Evolutionary conservation across 805 yeast species (phyloP).

Genomic region (Torulaspora maleeae): DNA sequence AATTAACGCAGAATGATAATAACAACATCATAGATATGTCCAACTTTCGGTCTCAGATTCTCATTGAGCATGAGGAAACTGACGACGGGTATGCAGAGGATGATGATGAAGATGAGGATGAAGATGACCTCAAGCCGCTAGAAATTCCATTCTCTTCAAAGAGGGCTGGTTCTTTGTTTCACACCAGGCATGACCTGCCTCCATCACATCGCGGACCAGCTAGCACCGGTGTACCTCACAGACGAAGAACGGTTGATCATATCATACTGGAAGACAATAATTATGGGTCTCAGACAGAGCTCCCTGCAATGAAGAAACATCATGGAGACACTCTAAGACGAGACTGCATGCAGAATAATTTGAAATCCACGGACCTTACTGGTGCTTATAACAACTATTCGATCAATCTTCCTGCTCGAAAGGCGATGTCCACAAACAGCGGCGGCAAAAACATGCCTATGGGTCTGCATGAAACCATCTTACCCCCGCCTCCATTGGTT

Average conservation of each 20-base stretch:
- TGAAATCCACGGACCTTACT: neutral
- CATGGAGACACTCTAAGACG: neutral
- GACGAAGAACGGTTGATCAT: constrained; percentile 10
- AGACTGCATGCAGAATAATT: neutral
- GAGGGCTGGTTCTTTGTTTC: constrained; percentile 22
- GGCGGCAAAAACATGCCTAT: neutral
- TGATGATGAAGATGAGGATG: constrained; percentile 14
- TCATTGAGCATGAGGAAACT: constrained; percentile 20
- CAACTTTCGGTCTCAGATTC: constrained; percentile 11
- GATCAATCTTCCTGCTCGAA: constrained; percentile 1
- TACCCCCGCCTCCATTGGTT: constrained; percentile 11
- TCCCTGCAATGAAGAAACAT: constrained; percentile 1
- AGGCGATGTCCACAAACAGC: neutral
- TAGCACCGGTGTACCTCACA: neutral
- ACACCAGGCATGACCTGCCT: constrained; percentile 17
- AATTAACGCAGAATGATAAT: constrained; percentile 10
- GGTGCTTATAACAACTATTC: constrained; percentile 6
- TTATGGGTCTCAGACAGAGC: constrained; percentile 1
- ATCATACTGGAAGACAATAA: constrained; percentile 4
- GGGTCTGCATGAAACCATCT: constrained; percentile 1
- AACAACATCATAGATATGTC: constrained; percentile 15
- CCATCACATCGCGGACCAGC: constrained; percentile 9
- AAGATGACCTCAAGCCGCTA: constrained; percentile 22
- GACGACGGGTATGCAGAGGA: constrained; percentile 27
- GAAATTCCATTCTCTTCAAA: constrained; percentile 27